Percentiles rank a stretch among this genome's conserved stretches.
phyloP scores from a whole-genome alignment of 2,329 filamentous ascomycete species.

The Ceratocystis papillata region DNA sequence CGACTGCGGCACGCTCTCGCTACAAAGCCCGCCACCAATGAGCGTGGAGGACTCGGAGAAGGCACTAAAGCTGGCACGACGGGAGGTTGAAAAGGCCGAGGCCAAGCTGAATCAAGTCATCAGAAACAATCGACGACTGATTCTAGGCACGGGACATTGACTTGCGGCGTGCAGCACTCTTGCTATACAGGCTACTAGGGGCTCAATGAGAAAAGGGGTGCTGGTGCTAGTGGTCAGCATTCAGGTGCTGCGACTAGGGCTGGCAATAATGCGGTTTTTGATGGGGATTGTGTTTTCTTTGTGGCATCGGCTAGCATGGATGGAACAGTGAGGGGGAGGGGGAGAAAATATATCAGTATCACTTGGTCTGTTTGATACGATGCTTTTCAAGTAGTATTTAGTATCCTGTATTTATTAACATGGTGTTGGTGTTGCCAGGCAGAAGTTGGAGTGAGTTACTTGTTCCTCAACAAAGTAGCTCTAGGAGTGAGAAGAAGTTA shows the following conservation, averaged over 20 bases:
- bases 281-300: constrained; percentile 24
- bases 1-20: constrained; percentile 27
- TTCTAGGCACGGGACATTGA: constrained; percentile 33
- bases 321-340: background rate
- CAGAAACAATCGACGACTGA: constrained; percentile 47
- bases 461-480: no score
- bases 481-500: no score
- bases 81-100: constrained; percentile 52
- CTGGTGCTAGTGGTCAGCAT: constrained; percentile 25
- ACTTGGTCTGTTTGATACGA: no score
- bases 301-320: constrained; percentile 22
- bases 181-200: constrained; percentile 22
- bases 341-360: background rate
- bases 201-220: constrained; percentile 23
- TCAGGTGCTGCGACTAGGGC: constrained; percentile 25
- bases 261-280: constrained; percentile 25
- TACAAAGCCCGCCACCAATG: constrained; percentile 42
- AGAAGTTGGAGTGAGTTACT: no score
- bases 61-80: constrained; percentile 41
- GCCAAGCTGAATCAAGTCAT: constrained; percentile 50
- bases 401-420: no score
- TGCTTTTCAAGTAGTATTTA: no score
- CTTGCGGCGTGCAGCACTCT: constrained; percentile 24
- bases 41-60: constrained; percentile 53
- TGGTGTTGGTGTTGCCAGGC: no score